A percentile compares a stretch with the other conserved stretches of the same genome.
Conservation (phyloP, 176 grass and related monocot genomes). For the Aegilops longissima region DNA sequence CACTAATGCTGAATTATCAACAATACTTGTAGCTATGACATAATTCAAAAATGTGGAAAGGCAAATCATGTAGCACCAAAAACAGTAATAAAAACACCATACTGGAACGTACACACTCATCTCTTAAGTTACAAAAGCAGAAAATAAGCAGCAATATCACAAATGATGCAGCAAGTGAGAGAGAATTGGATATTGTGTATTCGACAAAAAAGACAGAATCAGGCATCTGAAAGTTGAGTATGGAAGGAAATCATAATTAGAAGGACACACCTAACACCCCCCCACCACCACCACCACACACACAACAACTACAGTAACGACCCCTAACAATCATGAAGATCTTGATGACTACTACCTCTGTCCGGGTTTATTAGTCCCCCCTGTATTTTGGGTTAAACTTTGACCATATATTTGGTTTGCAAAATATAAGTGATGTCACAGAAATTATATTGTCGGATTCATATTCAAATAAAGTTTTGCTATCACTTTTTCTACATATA, state of each 20-base stretch:
- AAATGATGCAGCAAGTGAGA: conserved; percentile 9
- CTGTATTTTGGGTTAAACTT: no score
- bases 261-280: no score
- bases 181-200: background rate
- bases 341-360: background rate
- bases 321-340: background rate
- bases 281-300: no score
- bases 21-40: background rate
- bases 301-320: background rate
- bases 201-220: no score
- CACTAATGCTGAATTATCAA: background rate
- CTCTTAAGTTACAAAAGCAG: conserved; percentile 18
- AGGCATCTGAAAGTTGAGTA: no score
- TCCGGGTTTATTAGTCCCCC: no score
- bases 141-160: background rate
- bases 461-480: no score
- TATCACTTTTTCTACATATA: no score
- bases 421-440: no score
- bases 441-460: no score
- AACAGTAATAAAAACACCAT: conserved; percentile 1
- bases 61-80: conserved; percentile 23
- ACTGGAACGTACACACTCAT: background rate
- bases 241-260: no score
- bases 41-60: conserved; percentile 14
- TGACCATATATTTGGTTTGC: no score